These are phyloP conservation scores for Talinum fruticosum DNA, from an alignment of 148 eudicot species.

Conservation along the genomic window DNA sequence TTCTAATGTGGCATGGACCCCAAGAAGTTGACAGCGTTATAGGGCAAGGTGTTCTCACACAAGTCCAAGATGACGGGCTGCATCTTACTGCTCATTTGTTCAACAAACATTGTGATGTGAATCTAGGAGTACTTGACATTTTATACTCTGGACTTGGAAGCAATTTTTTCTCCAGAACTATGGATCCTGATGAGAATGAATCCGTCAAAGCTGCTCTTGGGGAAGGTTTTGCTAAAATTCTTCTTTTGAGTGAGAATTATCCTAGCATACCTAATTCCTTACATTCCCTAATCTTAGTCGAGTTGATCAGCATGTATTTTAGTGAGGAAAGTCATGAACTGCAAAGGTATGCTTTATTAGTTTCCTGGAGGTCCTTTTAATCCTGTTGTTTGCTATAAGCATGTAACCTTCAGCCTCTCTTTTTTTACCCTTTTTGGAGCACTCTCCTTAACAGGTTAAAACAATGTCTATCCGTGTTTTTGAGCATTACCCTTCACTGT, in stretches of 20 bases:
- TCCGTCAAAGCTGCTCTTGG: constrained; percentile 69
- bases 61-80: constrained; percentile 30
- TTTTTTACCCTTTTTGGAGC: neutral
- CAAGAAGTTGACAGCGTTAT: constrained; percentile 72
- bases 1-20: constrained; percentile 89
- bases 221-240: constrained; percentile 93
- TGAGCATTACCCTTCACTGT: constrained; percentile 92
- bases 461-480: constrained; percentile 93
- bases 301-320: constrained; percentile 72
- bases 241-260: constrained; percentile 83
- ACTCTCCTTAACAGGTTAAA: constrained; percentile 51
- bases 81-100: constrained; percentile 27
- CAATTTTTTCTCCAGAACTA: constrained; percentile 29
- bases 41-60: constrained; percentile 45
- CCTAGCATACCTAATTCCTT: constrained; percentile 49
- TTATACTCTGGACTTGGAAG: constrained; percentile 58
- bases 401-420: neutral
- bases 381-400: constrained; percentile 7
- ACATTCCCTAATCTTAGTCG: constrained; percentile 56
- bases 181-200: constrained; percentile 56
- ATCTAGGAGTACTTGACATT: constrained; percentile 56
- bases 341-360: constrained; percentile 45
- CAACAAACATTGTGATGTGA: constrained; percentile 35
- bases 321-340: constrained; percentile 46
- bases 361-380: constrained; percentile 18